These are phyloP conservation scores for Calonectria montana DNA, from an alignment of 2,329 filamentous ascomycete species.

Conservation along the genomic window DNA sequence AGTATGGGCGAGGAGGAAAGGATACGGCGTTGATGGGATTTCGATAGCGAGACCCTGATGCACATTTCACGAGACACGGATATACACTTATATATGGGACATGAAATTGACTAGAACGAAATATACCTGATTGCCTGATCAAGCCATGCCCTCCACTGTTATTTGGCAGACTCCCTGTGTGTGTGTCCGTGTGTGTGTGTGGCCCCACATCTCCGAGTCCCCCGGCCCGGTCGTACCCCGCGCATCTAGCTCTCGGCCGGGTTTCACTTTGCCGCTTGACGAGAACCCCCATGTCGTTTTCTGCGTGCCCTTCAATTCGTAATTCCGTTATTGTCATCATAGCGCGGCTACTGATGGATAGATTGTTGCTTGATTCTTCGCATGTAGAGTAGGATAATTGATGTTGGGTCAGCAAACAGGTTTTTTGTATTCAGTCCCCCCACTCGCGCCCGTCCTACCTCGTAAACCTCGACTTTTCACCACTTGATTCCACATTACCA, in stretches of 20 bases:
- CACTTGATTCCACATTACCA: constrained; percentile 4
- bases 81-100: neutral
- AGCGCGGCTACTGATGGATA: neutral
- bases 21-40: constrained; percentile 31
- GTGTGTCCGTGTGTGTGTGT: neutral
- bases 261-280: neutral
- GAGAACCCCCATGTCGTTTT: neutral
- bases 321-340: neutral
- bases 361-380: neutral
- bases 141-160: neutral
- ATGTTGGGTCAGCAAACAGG: neutral
- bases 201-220: constrained; percentile 17
- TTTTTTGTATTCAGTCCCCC: neutral
- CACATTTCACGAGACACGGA: neutral
- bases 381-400: neutral
- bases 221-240: constrained; percentile 9
- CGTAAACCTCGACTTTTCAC: constrained; percentile 6
- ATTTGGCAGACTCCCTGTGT: neutral
- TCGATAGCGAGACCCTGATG: neutral
- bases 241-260: neutral
- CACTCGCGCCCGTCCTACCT: constrained; percentile 1
- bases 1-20: constrained; percentile 38
- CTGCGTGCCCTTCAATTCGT: neutral
- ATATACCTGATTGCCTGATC: neutral
- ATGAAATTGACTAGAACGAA: constrained; percentile 11